A percentile compares a stretch with the other conserved stretches of the same genome.
These are phyloP conservation scores for Oryza coarctata DNA, from an alignment of 176 grass and related monocot genomes.

Conservation along the genomic window DNA sequence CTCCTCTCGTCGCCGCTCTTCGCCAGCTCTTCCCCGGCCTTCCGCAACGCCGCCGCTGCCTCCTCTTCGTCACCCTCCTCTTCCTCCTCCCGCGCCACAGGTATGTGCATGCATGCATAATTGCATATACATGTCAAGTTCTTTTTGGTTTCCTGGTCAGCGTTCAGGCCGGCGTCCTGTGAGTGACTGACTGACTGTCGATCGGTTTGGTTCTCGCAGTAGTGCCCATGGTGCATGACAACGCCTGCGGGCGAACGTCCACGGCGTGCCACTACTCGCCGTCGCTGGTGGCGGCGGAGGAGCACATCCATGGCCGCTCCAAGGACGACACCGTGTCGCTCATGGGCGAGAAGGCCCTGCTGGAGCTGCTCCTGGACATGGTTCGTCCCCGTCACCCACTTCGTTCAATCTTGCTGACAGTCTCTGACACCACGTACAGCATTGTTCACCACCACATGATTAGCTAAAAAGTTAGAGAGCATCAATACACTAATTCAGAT, in stretches of 20 bases:
- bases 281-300: constrained; percentile 43
- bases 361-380: constrained; percentile 46
- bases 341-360: constrained; percentile 58
- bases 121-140: background rate
- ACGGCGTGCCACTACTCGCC: constrained; percentile 45
- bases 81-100: constrained; percentile 29
- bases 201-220: background rate
- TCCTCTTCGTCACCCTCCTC: constrained; percentile 6
- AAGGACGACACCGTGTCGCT: constrained; percentile 8
- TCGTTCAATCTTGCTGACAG: background rate
- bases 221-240: constrained; percentile 53
- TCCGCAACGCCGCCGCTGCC: background rate
- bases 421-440: background rate
- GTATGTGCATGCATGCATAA: background rate
- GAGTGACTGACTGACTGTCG: background rate
- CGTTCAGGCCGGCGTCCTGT: no score
- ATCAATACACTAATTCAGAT: background rate
- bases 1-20: constrained; percentile 51
- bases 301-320: constrained; percentile 34
- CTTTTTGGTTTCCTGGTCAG: background rate
- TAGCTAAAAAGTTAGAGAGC: background rate
- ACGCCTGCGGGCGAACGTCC: constrained; percentile 22
- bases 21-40: constrained; percentile 39
- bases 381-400: background rate
- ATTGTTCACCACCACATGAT: background rate